These are phyloP conservation scores for Metrosideros polymorpha DNA, from an alignment of 441 rosid species.

Conservation along the genomic window DNA sequence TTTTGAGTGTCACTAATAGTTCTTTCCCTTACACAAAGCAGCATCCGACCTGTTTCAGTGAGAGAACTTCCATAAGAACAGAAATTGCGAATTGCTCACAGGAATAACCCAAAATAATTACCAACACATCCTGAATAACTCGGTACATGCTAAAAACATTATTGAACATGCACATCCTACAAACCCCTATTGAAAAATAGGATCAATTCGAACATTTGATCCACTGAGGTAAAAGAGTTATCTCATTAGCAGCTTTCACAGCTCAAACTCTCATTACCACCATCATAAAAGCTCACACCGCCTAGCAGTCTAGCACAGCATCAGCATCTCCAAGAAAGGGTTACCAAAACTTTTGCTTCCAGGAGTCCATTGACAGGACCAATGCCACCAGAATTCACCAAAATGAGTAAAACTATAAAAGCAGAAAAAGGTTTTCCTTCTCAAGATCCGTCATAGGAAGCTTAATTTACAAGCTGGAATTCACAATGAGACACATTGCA, in stretches of 20 bases:
- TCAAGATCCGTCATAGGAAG: neutral
- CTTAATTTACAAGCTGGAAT: neutral
- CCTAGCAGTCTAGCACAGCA: neutral
- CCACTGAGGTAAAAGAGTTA: neutral
- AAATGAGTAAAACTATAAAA: neutral
- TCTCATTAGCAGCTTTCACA: neutral
- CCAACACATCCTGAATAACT: neutral
- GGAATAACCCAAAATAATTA: neutral
- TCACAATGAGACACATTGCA: neutral
- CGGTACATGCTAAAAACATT: neutral
- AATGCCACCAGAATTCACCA: neutral
- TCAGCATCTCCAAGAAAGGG: neutral
- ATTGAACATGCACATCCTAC: neutral
- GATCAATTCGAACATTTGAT: neutral
- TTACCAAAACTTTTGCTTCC: neutral
- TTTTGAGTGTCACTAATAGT: conserved; percentile 31
- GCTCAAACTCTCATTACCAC: neutral
- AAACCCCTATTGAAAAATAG: neutral
- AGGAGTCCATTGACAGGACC: neutral
- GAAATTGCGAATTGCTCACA: neutral
- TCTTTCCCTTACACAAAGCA: conserved; percentile 70
- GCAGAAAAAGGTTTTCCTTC: neutral
- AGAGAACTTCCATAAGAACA: neutral
- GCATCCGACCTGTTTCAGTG: conserved; percentile 49
- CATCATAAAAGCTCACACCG: neutral